Evolutionary conservation across 768 basidiomycete genomes (phyloP).

Genomic region (Lactifluus piperatus): DNA sequence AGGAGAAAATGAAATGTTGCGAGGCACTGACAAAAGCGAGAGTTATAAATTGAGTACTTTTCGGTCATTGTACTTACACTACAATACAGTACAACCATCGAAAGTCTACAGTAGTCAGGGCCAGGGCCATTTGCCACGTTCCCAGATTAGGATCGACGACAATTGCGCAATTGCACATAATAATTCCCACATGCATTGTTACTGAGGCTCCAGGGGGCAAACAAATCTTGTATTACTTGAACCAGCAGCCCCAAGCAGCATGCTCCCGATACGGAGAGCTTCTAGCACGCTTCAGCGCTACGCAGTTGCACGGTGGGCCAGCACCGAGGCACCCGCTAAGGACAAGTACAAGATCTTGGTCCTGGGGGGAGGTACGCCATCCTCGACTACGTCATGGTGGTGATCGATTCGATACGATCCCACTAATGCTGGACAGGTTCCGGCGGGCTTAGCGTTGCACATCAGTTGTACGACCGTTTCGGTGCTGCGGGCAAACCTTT

Average conservation of each 20-base stretch:
- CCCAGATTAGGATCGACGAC: neutral
- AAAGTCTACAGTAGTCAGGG: no score
- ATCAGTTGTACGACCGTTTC: slow-evolving; percentile 82
- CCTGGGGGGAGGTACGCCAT: slow-evolving; percentile 69
- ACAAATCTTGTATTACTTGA: neutral
- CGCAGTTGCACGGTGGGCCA: slow-evolving; percentile 25
- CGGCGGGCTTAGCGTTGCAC: slow-evolving; percentile 74
- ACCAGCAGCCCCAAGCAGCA: neutral
- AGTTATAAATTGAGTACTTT: no score
- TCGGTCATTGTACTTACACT: no score
- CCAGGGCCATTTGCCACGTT: neutral
- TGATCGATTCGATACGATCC: neutral
- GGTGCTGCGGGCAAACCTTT: slow-evolving; percentile 58
- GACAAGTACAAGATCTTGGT: slow-evolving; percentile 77
- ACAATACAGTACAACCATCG: no score
- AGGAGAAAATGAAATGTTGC: no score
- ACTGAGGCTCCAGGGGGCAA: no score
- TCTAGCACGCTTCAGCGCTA: neutral
- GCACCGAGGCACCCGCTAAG: slow-evolving; percentile 31
- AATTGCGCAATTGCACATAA: slow-evolving; percentile 2
- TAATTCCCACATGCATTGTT: slow-evolving; percentile 1
- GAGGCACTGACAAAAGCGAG: no score
- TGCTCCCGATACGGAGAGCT: slow-evolving; percentile 12
- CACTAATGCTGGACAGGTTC: slow-evolving; percentile 44
- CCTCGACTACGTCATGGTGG: slow-evolving; percentile 4